Conservation (phyloP, 2,329 filamentous ascomycete species). For the Stachybotrys elegans region DNA sequence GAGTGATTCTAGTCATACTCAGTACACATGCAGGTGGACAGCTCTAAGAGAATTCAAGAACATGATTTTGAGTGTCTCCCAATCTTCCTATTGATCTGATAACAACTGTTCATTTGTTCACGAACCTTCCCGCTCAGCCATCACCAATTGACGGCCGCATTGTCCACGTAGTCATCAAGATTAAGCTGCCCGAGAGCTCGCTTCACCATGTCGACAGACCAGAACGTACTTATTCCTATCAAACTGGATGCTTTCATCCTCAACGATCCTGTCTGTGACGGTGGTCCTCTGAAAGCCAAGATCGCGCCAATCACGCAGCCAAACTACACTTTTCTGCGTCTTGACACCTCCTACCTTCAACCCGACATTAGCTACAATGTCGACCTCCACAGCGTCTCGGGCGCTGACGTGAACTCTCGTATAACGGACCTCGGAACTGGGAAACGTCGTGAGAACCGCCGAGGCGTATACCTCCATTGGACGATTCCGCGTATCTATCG, state of each 20-base stretch:
- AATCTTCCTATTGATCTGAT: no score
- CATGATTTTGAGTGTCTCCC: no score
- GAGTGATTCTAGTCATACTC: no score
- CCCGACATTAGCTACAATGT: constrained; percentile 30
- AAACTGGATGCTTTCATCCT: neutral
- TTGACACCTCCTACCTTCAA: constrained; percentile 28
- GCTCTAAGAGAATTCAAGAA: no score
- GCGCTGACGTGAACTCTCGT: constrained; percentile 25
- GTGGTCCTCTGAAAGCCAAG: constrained; percentile 1
- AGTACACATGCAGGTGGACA: no score
- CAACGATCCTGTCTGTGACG: neutral
- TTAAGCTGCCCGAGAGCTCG: neutral
- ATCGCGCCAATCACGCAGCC: constrained; percentile 40
- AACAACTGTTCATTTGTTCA: no score
- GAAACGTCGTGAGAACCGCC: constrained; percentile 1
- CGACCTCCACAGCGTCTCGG: constrained; percentile 30
- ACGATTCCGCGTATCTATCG: constrained; percentile 31
- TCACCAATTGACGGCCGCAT: no score
- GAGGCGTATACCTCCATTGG: constrained; percentile 39
- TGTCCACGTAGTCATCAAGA: no score
- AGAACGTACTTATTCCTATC: neutral
- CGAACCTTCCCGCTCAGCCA: no score
- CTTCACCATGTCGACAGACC: neutral
- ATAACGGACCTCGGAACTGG: constrained; percentile 27
- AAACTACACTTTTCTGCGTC: constrained; percentile 38